These are phyloP conservation scores for Macrolepiota fuliginosa DNA, from an alignment of 768 basidiomycete species.

Conservation along the genomic window DNA sequence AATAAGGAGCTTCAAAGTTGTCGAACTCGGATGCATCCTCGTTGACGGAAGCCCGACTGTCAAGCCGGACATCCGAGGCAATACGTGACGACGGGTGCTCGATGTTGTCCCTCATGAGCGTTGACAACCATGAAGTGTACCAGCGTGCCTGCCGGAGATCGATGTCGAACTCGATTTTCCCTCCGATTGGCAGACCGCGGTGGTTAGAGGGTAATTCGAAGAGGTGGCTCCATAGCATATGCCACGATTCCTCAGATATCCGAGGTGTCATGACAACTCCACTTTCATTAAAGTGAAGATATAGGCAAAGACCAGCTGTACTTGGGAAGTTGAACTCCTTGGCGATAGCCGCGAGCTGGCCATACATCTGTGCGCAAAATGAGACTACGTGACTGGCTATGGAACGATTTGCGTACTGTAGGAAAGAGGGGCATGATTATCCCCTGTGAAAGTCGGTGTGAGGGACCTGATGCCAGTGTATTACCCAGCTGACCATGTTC, in stretches of 20 bases:
- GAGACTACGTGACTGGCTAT: background rate
- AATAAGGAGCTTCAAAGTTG: conserved; percentile 27
- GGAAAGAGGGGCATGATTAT: conserved; percentile 74
- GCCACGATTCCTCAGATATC: conserved; percentile 79
- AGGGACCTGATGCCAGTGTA: conserved; percentile 55
- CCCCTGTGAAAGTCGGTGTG: conserved; percentile 62
- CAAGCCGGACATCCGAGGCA: conserved; percentile 38
- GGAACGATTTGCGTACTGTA: conserved; percentile 41
- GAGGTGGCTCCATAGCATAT: conserved; percentile 63
- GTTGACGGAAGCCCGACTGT: conserved; percentile 43
- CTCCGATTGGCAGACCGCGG: conserved; percentile 57
- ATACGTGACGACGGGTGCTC: conserved; percentile 36
- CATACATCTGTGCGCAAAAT: conserved; percentile 53
- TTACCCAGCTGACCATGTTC: conserved; percentile 60
- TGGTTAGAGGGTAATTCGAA: conserved; percentile 37
- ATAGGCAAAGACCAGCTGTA: conserved; percentile 74
- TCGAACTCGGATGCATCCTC: conserved; percentile 38
- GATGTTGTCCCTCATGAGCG: conserved; percentile 38
- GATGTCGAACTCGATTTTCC: conserved; percentile 85
- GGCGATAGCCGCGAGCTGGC: conserved; percentile 75
- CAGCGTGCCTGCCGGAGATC: conserved; percentile 74
- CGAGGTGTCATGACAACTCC: conserved; percentile 61
- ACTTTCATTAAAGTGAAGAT: conserved; percentile 60
- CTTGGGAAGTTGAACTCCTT: conserved; percentile 82
- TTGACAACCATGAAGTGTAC: conserved; percentile 69